Evolutionary conservation across 768 basidiomycete genomes (phyloP), one percentile per base, ranked within the genome.

Genomic region (Russula ochroleuca): DNA sequence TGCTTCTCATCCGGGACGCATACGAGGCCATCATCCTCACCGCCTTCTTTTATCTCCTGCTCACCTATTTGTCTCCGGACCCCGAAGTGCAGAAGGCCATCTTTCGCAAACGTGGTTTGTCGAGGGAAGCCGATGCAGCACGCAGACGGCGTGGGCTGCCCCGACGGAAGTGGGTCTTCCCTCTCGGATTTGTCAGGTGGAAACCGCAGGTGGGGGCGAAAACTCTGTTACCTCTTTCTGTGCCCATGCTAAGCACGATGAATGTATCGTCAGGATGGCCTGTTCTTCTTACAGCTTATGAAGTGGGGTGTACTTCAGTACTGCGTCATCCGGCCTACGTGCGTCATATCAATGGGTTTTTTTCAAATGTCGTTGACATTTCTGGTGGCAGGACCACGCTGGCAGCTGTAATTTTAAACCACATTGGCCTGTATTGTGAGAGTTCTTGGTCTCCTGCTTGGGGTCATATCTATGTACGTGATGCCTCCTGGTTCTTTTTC

Each of bases 241-340:
- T 13, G 49, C 50, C 10, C 37, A 59, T 38, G n/a, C 66, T 60
- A 58, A 70, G 1, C 33, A 33, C 31, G 3, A 3, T 55, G 64
- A 31, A 37, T 10, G 28, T 23, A 28, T 51, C 9, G 10, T 33
- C 59, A 85, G 82, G 83, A 86, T 68, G 87, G 87, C 0, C 73
- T 88, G 28, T 84, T 85, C 68, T 89, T 88, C 69, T 73, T 89
- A 49, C 85, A 87, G 69, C 71, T 88, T 51, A 86, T 86, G 84
- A 90, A 90, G 71, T 88, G 87, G 85, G 84, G 83, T 5, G 82
- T 91, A 15, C 75, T 89, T 38, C 88, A 90, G 71, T 90, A 87
- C 67, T 86, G 84, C 73, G 82, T 86, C 21, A 74, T 87, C 49
- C 78, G 86, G 57, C 86, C 86, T 5, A 69, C 76, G 83, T 85